Conservation (phyloP, 371 early-diverging fungal genomes). For the Homolaphlyctis polyrhiza region DNA sequence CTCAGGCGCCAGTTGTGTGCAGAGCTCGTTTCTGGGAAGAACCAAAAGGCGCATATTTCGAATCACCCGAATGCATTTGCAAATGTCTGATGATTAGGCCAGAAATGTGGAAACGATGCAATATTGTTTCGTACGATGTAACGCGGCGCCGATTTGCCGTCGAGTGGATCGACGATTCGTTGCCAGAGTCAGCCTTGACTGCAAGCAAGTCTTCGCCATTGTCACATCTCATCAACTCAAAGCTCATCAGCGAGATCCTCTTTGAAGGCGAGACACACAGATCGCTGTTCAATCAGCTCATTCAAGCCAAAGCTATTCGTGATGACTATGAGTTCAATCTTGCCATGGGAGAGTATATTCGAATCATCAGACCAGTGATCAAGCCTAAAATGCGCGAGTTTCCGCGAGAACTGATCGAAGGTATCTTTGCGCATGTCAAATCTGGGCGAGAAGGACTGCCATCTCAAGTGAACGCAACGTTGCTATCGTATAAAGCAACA, state of each 20-base stretch:
- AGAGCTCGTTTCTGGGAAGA: background rate
- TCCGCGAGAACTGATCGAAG: background rate
- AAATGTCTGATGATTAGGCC: background rate
- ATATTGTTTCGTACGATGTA: background rate
- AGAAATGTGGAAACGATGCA: background rate
- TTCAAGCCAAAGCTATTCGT: background rate
- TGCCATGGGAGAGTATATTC: background rate
- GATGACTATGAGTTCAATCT: conserved; percentile 2
- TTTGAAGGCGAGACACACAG: background rate
- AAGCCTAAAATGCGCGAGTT: background rate
- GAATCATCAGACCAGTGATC: background rate
- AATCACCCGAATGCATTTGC: background rate
- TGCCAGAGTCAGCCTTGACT: no score
- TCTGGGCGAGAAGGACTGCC: background rate
- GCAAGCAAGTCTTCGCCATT: no score
- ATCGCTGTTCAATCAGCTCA: background rate
- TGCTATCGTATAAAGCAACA: no score
- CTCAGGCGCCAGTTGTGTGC: no score
- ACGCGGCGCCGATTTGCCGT: background rate
- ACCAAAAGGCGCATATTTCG: background rate
- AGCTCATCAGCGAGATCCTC: conserved; percentile 1
- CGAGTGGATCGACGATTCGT: background rate
- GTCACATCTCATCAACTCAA: no score
- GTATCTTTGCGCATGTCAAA: background rate
- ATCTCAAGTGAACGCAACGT: no score